Conservation (phyloP, 2,329 filamentous ascomycete species). For the Anisogramma anomala region DNA sequence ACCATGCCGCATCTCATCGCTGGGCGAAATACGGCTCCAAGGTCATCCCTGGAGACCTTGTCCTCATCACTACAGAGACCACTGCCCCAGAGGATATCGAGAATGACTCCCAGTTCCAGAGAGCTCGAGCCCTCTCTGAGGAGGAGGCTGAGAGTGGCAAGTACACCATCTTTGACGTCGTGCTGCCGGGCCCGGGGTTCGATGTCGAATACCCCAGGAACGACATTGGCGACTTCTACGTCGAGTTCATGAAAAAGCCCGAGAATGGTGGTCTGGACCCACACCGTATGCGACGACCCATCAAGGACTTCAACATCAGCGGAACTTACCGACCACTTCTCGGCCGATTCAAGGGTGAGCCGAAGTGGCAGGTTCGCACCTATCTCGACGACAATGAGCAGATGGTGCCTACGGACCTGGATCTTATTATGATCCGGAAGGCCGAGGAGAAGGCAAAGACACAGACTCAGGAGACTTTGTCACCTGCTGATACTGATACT, state of each 20-base stretch:
- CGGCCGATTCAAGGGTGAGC: conserved; percentile 53
- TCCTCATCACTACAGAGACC: conserved; percentile 50
- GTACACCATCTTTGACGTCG: conserved; percentile 76
- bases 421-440: conserved; percentile 44
- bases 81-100: conserved; percentile 42
- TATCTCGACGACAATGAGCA: conserved; percentile 68
- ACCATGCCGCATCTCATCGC: conserved; percentile 67
- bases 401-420: conserved; percentile 78
- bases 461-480: conserved; percentile 1
- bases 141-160: conserved; percentile 68
- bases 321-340: conserved; percentile 83
- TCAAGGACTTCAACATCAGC: conserved; percentile 78
- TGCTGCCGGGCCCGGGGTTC: conserved; percentile 85
- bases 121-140: conserved; percentile 61
- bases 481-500: too few relatives aligned
- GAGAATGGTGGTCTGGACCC: conserved; percentile 72
- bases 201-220: conserved; percentile 82
- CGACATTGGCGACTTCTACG: conserved; percentile 72
- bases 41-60: conserved; percentile 76
- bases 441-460: conserved; percentile 17
- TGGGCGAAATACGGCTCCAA: conserved; percentile 63
- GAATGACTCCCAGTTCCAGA: conserved; percentile 28
- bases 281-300: conserved; percentile 71
- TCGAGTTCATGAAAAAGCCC: conserved; percentile 70
- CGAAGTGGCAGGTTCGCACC: conserved; percentile 55